Evolutionary conservation across 352 stramenopile genomes (phyloP).

Genomic region (Thraustochytrium striatum): DNA sequence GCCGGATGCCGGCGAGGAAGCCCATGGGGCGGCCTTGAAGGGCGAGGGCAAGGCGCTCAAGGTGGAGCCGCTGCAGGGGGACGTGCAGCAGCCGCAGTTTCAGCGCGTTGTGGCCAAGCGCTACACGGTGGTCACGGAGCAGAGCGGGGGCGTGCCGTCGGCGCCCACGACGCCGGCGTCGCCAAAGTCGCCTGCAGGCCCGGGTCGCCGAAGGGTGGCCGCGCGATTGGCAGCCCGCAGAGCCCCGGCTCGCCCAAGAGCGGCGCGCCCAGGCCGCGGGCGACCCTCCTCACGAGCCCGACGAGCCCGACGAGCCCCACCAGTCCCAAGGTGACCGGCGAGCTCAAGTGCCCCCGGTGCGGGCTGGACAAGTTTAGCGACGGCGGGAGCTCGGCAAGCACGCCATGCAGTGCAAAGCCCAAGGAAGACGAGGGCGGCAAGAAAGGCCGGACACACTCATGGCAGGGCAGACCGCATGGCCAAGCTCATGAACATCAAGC

Average conservation of each 20-base stretch:
- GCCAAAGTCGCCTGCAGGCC: too few species aligned
- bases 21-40: too few species aligned
- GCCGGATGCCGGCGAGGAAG: too few species aligned
- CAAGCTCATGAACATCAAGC: constrained; percentile 46
- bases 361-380: constrained; percentile 7
- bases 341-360: constrained; percentile 23
- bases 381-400: constrained; percentile 43
- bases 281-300: background rate
- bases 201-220: too few species aligned
- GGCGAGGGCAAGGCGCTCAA: too few species aligned
- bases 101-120: too few species aligned
- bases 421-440: background rate
- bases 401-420: constrained; percentile 27
- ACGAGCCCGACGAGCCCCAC: background rate
- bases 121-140: too few species aligned
- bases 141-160: too few species aligned
- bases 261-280: background rate
- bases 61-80: too few species aligned
- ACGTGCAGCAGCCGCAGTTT: too few species aligned
- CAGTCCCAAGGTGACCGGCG: background rate
- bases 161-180: too few species aligned
- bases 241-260: background rate
- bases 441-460: background rate
- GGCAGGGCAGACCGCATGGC: constrained; percentile 32
- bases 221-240: too few species aligned